These are phyloP conservation scores for Inonotus obliquus DNA, from an alignment of 1,284 basidiomycete species.

Conservation along the genomic window DNA sequence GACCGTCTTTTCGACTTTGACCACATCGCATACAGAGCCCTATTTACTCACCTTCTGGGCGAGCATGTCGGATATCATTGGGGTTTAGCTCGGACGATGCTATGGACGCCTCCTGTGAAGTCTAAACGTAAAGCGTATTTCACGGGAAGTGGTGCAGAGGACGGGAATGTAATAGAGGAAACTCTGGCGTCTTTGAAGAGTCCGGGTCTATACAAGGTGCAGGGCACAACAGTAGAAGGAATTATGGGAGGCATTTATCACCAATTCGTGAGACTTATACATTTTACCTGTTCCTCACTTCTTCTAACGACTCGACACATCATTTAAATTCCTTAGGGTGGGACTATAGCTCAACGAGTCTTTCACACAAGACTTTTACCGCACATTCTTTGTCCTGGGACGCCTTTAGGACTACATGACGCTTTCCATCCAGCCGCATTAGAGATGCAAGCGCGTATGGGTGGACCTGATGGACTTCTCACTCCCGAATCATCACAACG, in stretches of 20 bases:
- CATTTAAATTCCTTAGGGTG: conserved; percentile 43
- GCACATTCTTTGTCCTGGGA: conserved; percentile 41
- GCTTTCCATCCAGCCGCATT: conserved; percentile 37
- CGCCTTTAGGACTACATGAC: conserved; percentile 43
- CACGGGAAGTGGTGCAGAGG: neutral
- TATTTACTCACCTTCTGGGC: conserved; percentile 67
- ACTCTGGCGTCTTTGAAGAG: conserved; percentile 25
- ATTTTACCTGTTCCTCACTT: neutral
- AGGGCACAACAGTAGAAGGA: conserved; percentile 70
- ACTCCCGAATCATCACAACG: neutral
- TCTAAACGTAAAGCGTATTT: conserved; percentile 7
- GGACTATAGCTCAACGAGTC: conserved; percentile 51
- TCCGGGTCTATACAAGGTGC: conserved; percentile 70
- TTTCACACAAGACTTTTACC: conserved; percentile 68
- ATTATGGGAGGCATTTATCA: conserved; percentile 73
- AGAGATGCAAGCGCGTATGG: conserved; percentile 16
- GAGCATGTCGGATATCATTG: conserved; percentile 68
- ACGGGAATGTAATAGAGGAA: conserved; percentile 4
- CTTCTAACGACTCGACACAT: neutral
- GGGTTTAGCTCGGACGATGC: conserved; percentile 61
- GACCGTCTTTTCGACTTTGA: conserved; percentile 43
- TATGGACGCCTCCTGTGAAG: conserved; percentile 57
- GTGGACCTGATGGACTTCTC: conserved; percentile 12
- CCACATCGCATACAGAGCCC: conserved; percentile 43
- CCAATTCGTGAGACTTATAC: conserved; percentile 60